A percentile compares a stretch with the other conserved stretches of the same genome.
Conservation (phyloP, 2,329 filamentous ascomycete genomes). For the Alternaria conjuncta region DNA sequence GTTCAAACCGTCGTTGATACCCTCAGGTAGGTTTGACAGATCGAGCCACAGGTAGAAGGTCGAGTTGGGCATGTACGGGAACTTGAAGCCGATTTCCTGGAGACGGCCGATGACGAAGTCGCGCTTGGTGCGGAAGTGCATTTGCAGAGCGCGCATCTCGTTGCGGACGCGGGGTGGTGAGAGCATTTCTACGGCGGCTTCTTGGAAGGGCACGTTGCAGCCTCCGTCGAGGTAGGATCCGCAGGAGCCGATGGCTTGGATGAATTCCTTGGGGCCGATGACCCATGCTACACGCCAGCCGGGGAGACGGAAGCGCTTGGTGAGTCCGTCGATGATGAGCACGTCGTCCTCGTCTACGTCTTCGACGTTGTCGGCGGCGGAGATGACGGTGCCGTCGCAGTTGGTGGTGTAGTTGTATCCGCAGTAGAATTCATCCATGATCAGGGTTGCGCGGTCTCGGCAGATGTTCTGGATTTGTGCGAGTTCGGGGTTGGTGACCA, state of each 20-base stretch:
- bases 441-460: slow-evolving; percentile 85
- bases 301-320: slow-evolving; percentile 94
- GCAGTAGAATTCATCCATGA: slow-evolving; percentile 78
- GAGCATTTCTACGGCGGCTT: slow-evolving; percentile 92
- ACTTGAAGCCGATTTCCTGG: slow-evolving; percentile 83
- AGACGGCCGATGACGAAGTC: slow-evolving; percentile 87
- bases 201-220: slow-evolving; percentile 93
- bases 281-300: slow-evolving; percentile 98
- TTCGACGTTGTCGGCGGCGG: slow-evolving; percentile 84
- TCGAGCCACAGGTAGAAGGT: slow-evolving; percentile 93
- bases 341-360: slow-evolving; percentile 83
- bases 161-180: slow-evolving; percentile 78
- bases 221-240: slow-evolving; percentile 95
- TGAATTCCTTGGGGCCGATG: slow-evolving; percentile 93
- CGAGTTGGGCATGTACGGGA: slow-evolving; percentile 80
- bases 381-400: slow-evolving; percentile 90
- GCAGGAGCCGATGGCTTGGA: slow-evolving; percentile 89
- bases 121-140: slow-evolving; percentile 89
- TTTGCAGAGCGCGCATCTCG: slow-evolving; percentile 90
- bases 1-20: slow-evolving; percentile 90
- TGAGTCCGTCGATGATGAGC: slow-evolving; percentile 92
- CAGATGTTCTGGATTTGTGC: slow-evolving; percentile 92
- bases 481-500: slow-evolving; percentile 79
- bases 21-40: slow-evolving; percentile 69
- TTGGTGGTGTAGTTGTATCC: slow-evolving; percentile 89